Percentiles rank a stretch among this genome's conserved stretches.
Conservation (phyloP, 345 rosid genomes). For the Limnanthes douglasii region DNA sequence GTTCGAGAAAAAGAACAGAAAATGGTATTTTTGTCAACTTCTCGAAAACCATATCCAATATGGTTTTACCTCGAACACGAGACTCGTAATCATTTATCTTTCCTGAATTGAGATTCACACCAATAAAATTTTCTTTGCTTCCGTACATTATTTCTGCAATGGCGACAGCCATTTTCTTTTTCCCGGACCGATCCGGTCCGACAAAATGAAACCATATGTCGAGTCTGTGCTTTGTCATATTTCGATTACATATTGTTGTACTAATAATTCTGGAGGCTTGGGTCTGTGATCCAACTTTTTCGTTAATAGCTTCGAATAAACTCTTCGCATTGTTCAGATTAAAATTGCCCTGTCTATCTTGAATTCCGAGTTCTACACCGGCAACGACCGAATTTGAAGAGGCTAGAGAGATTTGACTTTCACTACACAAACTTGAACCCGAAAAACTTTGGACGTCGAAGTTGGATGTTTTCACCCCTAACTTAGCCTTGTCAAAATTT, state of each 20-base stretch:
- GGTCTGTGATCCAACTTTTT: conserved; percentile 42
- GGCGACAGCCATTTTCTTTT: conserved; percentile 37
- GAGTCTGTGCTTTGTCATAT: conserved; percentile 13
- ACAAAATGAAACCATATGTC: conserved; percentile 41
- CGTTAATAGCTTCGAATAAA: conserved; percentile 28
- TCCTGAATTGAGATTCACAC: conserved; percentile 30
- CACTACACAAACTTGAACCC: conserved; percentile 24
- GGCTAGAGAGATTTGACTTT: conserved; percentile 24
- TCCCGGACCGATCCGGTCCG: conserved; percentile 36
- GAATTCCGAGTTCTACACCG: conserved; percentile 37
- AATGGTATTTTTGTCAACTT: conserved; percentile 44
- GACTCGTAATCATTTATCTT: conserved; percentile 16
- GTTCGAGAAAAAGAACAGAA: conserved; percentile 58
- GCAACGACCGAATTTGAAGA: conserved; percentile 37
- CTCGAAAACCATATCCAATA: conserved; percentile 43
- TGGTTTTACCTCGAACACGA: conserved; percentile 46
- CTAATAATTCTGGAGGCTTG: conserved; percentile 28
- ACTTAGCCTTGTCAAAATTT: conserved; percentile 8
- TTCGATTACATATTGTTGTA: conserved; percentile 11
- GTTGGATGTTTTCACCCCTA: conserved; percentile 20
- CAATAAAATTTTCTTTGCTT: conserved; percentile 34
- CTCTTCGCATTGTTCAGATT: conserved; percentile 26
- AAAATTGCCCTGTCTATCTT: conserved; percentile 11
- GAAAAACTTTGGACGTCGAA: conserved; percentile 21
- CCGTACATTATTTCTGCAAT: conserved; percentile 42